These are phyloP conservation scores for Exophiala aquamarina DNA, from an alignment of 2,329 filamentous ascomycete species.

Conservation along the genomic window DNA sequence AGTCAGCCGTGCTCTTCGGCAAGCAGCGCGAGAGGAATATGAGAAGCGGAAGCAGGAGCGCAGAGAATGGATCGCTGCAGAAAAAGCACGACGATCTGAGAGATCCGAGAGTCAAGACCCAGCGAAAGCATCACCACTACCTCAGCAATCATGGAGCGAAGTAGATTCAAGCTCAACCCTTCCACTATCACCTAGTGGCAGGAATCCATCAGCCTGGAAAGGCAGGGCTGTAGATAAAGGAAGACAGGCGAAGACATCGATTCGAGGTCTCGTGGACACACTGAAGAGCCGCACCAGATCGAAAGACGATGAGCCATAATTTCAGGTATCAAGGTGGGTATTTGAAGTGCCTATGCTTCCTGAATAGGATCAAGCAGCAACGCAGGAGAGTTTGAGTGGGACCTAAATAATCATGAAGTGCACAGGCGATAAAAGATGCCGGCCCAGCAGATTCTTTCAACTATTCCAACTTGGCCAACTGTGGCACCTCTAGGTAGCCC, in stretches of 20 bases:
- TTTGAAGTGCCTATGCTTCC: background rate
- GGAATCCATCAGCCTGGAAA: slow-evolving; percentile 18
- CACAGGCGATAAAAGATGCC: too few relatives aligned
- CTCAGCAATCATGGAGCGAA: slow-evolving; percentile 7
- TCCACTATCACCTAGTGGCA: slow-evolving; percentile 14
- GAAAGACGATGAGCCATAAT: slow-evolving; percentile 22
- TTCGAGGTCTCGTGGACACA: slow-evolving; percentile 23
- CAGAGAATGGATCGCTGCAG: slow-evolving; percentile 35
- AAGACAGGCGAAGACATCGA: slow-evolving; percentile 26
- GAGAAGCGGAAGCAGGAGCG: slow-evolving; percentile 27
- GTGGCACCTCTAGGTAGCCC: too few relatives aligned
- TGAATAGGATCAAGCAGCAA: background rate
- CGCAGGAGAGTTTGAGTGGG: too few relatives aligned
- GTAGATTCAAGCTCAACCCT: slow-evolving; percentile 11
- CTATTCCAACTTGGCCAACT: too few relatives aligned
- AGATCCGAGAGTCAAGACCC: slow-evolving; percentile 12
- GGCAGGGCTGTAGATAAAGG: slow-evolving; percentile 29
- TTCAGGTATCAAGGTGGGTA: background rate
- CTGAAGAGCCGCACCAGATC: slow-evolving; percentile 23
- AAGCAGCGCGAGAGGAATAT: slow-evolving; percentile 30
- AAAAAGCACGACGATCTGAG: slow-evolving; percentile 21
- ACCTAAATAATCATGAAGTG: too few relatives aligned
- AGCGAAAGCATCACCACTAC: slow-evolving; percentile 10
- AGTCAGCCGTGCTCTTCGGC: slow-evolving; percentile 29
- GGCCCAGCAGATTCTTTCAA: too few relatives aligned